Conservation (phyloP, 2,329 filamentous ascomycete species). For the Sporothrix globosa region DNA sequence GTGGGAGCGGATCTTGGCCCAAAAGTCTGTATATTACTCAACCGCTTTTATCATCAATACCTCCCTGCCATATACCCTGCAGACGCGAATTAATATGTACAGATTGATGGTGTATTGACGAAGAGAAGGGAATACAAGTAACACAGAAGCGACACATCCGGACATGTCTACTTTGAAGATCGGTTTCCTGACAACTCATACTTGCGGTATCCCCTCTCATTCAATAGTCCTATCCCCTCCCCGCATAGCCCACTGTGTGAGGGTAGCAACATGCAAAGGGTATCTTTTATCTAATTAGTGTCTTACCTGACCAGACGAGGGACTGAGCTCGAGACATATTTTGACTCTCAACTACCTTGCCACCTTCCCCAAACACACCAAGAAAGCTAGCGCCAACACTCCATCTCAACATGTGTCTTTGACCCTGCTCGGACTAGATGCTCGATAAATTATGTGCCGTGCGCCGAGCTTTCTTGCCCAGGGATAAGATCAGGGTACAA, state of each 20-base stretch:
- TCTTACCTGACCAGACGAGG: background rate
- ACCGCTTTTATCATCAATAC: conserved; percentile 12
- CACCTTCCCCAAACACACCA: background rate
- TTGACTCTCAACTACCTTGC: background rate
- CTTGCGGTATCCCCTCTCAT: background rate
- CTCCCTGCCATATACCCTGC: background rate
- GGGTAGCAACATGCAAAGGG: background rate
- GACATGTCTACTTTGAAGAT: background rate
- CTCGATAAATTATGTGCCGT: conserved; percentile 17
- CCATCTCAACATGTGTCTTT: conserved; percentile 7
- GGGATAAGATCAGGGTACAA: background rate
- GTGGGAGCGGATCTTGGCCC: background rate
- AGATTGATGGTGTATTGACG: too few relatives aligned
- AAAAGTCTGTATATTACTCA: background rate
- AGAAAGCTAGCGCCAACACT: conserved; percentile 10
- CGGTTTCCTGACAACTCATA: background rate
- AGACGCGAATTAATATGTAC: background rate
- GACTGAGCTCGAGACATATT: conserved; percentile 14
- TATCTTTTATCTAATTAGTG: background rate
- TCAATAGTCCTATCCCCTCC: background rate
- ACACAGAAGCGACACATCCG: background rate
- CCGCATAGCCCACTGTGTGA: too few relatives aligned
- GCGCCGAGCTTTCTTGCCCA: background rate
- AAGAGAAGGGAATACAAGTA: too few relatives aligned
- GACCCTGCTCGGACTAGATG: conserved; percentile 4